phyloP scores from a whole-genome alignment of 805 yeast species.

The Monosporozyma solicola region DNA sequence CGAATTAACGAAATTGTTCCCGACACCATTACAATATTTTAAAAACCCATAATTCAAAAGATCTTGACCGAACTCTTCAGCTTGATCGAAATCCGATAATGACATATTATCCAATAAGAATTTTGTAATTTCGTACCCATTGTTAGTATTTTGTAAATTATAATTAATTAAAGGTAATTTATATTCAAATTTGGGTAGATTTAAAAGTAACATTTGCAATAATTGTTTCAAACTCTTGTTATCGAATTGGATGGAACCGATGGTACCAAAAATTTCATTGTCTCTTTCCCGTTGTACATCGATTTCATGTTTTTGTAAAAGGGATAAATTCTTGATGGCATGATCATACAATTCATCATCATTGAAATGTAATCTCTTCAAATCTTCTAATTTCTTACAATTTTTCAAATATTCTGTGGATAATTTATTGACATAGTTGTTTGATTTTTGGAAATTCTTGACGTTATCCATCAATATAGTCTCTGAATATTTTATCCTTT shows the following conservation, averaged over 20 bases:
- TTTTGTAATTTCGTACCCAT: constrained; percentile 27
- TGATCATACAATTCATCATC: constrained; percentile 17
- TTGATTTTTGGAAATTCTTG: constrained; percentile 41
- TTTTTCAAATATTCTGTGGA: constrained; percentile 69
- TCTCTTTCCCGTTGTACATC: constrained; percentile 23
- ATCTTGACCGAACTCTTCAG: constrained; percentile 70
- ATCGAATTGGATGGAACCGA: constrained; percentile 28
- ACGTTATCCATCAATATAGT: constrained; percentile 42
- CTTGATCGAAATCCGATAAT: constrained; percentile 39
- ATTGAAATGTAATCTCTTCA: constrained; percentile 21
- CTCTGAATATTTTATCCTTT: constrained; percentile 55
- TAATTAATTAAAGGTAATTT: constrained; percentile 51
- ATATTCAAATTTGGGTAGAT: constrained; percentile 45
- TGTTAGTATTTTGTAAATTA: constrained; percentile 25
- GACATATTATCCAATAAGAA: constrained; percentile 24
- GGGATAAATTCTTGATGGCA: constrained; percentile 18
- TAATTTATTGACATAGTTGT: constrained; percentile 38
- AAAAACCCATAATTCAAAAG: constrained; percentile 52
- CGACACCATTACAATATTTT: constrained; percentile 46
- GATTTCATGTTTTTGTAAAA: constrained; percentile 18
- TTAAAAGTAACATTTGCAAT: constrained; percentile 35
- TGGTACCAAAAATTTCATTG: constrained; percentile 20
- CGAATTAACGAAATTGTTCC: constrained; percentile 67
- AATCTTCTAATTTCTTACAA: constrained; percentile 65
- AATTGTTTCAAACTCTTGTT: constrained; percentile 32